phyloP scores from a whole-genome alignment of 2,329 filamentous ascomycete species.

The Arthrobotrys sphaeroides region DNA sequence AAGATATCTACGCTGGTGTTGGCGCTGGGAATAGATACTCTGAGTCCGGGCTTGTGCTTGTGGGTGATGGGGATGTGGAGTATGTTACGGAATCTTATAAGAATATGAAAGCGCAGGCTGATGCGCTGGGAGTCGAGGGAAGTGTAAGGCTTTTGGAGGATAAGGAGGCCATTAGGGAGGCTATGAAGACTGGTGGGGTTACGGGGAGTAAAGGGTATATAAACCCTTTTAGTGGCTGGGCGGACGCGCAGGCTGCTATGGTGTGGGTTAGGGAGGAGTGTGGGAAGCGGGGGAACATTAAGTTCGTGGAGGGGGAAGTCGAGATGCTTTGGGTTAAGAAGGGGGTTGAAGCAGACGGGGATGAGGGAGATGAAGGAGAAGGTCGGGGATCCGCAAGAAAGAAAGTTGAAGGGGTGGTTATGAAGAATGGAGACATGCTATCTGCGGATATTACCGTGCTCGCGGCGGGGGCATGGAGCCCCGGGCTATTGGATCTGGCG shows the following conservation, averaged over 20 bases:
- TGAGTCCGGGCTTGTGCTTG: conserved; percentile 74
- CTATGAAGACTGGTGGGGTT: conserved; percentile 65
- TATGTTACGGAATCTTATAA: conserved; percentile 71
- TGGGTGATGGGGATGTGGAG: conserved; percentile 65
- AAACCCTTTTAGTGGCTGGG: conserved; percentile 81
- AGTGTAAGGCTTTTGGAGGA: conserved; percentile 62
- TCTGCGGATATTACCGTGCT: conserved; percentile 78
- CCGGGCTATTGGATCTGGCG: conserved; percentile 77
- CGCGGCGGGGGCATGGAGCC: conserved; percentile 88
- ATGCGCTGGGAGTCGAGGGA: conserved; percentile 59
- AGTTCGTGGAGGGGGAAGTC: conserved; percentile 66
- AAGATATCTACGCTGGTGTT: conserved; percentile 63
- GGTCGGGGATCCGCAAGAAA: conserved; percentile 67
- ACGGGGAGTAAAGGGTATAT: conserved; percentile 75
- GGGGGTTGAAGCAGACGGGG: conserved; percentile 60
- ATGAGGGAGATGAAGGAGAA: conserved; percentile 59
- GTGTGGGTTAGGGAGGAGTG: conserved; percentile 69
- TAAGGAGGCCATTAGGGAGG: conserved; percentile 63
- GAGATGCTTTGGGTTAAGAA: conserved; percentile 60
- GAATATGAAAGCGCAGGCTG: conserved; percentile 69
- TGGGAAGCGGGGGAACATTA: conserved; percentile 59
- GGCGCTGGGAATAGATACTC: conserved; percentile 74
- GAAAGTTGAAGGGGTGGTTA: conserved; percentile 68
- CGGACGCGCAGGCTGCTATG: conserved; percentile 77
- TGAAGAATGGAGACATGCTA: conserved; percentile 66